Base-by-base conservation (phyloP, 2,329 filamentous ascomycete species). In the Chaetoscypha palmicola region DNA sequence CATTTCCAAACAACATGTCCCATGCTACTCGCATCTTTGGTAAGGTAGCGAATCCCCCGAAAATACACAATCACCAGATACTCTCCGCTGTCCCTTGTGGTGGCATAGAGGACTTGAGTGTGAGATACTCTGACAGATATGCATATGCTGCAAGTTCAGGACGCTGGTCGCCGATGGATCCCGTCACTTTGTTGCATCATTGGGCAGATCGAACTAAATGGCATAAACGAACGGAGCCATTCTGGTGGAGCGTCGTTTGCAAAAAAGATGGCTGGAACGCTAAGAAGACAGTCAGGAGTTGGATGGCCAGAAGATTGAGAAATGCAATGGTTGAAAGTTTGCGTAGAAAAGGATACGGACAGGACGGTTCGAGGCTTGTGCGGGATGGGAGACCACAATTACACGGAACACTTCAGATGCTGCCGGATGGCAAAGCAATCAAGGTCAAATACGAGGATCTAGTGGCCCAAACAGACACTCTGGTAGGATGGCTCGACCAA, bases 171-270 rank as follows among this genome's bases (percentile, higher is more conserved):
- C n/a, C n/a, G n/a, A n/a, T n/a, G n/a, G n/a, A n/a, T n/a, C n/a
- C n/a, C n/a, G n/a, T n/a, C n/a, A n/a, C n/a, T n/a, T n/a, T n/a
- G n/a, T n/a, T n/a, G n/a, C n/a, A n/a, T n/a, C n/a, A 34, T 46
- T 22, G n/a, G 51, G 57, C 68, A 40, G 32, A 56, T 19, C 53
- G 38, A 19, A 19, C 67, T 31, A 56, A 61, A 43, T 67, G 62
- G 41, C 51, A 55, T 5, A 57, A 60, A 44, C 65, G 68, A 33
- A 58, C 8, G 61, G 66, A 53, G 62, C 61, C 55, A 24, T 62
- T 79, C 14, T 73, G 73, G 66, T 74, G 70, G 68, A 58, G 61
- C 12, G 64, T 71, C 4, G 54, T 65, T 45, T 40, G 59, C 45
- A 46, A 32, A 37, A 49, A 60, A 41, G 47, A 55, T 48, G 41